Percentiles rank a stretch among this genome's conserved stretches.
These are phyloP conservation scores for Populus simonii DNA, from an alignment of 345 rosid genomes.

Conservation along the genomic window DNA sequence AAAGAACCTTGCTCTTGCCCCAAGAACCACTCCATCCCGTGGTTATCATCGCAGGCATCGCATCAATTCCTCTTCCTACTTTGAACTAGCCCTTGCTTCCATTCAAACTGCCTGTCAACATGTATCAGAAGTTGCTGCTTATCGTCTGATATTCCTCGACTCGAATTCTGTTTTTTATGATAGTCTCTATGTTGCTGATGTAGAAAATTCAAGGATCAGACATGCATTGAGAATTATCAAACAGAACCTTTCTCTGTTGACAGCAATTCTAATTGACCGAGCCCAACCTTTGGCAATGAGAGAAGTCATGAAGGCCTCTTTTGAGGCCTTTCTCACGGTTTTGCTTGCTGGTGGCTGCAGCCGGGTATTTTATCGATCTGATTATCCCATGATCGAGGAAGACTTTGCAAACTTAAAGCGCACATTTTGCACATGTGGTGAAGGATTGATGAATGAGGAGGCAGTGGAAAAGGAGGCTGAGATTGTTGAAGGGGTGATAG, in stretches of 20 bases:
- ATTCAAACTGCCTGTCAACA: constrained; percentile 76
- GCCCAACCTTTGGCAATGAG: constrained; percentile 72
- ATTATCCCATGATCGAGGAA: constrained; percentile 54
- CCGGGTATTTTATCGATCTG: constrained; percentile 53
- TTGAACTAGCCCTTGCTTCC: constrained; percentile 48
- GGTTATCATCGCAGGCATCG: constrained; percentile 27
- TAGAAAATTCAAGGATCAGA: constrained; percentile 49
- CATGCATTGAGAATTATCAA: constrained; percentile 63
- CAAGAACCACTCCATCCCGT: constrained; percentile 32
- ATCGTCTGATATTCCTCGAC: constrained; percentile 73
- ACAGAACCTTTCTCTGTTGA: constrained; percentile 69
- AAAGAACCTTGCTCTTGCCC: constrained; percentile 67
- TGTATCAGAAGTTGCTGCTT: constrained; percentile 89
- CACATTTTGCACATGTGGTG: constrained; percentile 64
- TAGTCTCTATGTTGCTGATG: constrained; percentile 63
- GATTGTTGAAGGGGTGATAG: constrained; percentile 67
- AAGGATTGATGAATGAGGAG: constrained; percentile 69
- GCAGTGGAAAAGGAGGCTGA: constrained; percentile 65
- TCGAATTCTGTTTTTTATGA: constrained; percentile 69
- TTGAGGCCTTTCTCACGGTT: constrained; percentile 79
- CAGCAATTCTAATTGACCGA: constrained; percentile 62
- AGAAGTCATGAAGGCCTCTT: constrained; percentile 78
- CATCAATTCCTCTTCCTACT: constrained; percentile 44
- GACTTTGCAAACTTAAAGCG: constrained; percentile 69
- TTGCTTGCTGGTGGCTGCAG: constrained; percentile 72